Conservation (phyloP, 495 filamentous ascomycete species). For the Penicillium silybi region DNA sequence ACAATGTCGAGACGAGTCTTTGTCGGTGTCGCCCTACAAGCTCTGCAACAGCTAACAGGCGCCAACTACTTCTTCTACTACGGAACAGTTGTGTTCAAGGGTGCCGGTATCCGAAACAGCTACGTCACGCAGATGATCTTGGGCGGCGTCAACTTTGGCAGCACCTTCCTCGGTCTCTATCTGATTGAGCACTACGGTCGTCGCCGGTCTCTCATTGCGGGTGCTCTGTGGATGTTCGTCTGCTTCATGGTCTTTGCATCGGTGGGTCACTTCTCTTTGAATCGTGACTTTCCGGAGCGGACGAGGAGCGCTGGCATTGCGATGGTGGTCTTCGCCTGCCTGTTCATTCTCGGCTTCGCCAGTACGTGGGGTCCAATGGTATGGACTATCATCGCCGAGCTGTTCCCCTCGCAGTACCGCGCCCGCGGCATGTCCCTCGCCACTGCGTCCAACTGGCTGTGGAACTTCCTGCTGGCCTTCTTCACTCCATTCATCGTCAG, state of each 20-base stretch:
- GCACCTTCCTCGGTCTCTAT: conserved; percentile 67
- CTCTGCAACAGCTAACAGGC: conserved; percentile 38
- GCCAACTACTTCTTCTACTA: conserved; percentile 72
- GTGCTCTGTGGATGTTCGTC: conserved; percentile 65
- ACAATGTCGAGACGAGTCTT: conserved; percentile 64
- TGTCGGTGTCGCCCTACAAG: conserved; percentile 63
- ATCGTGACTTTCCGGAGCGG: conserved; percentile 41
- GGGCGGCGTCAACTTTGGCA: conserved; percentile 65
- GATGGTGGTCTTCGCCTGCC: conserved; percentile 68
- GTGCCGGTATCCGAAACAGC: conserved; percentile 61
- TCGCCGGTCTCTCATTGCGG: conserved; percentile 60
- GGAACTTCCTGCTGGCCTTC: conserved; percentile 81
- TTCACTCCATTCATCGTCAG: conserved; percentile 72
- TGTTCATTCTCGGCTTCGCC: conserved; percentile 56
- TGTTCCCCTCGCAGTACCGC: conserved; percentile 73
- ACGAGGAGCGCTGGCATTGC: conserved; percentile 59
- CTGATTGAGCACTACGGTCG: conserved; percentile 67
- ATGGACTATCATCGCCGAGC: conserved; percentile 75
- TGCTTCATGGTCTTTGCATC: conserved; percentile 71
- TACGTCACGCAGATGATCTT: conserved; percentile 73
- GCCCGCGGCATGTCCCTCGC: conserved; percentile 71
- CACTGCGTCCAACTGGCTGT: conserved; percentile 80
- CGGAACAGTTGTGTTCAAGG: conserved; percentile 64
- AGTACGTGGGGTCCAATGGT: conserved; percentile 81
- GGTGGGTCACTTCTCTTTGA: conserved; percentile 57